A percentile compares a stretch with the other conserved stretches of the same genome.
phyloP scores from a whole-genome alignment of 2,329 filamentous ascomycete genomes.

The Colletotrichum acutatum region DNA sequence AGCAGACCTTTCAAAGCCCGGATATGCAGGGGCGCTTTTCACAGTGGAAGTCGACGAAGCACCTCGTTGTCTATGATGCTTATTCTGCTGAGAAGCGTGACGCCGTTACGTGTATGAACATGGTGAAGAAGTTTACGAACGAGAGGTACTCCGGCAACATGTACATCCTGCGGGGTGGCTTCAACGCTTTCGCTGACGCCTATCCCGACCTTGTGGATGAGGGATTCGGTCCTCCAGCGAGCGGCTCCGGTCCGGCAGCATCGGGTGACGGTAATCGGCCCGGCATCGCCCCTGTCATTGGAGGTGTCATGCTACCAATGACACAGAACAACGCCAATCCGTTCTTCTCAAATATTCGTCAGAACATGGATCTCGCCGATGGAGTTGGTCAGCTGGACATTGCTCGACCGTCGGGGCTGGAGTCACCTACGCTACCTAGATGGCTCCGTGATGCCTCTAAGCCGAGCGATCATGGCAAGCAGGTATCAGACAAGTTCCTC shows the following conservation, averaged over 20 bases:
- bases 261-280: slow-evolving; percentile 54
- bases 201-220: slow-evolving; percentile 74
- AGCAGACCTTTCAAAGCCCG: slow-evolving; percentile 84
- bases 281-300: slow-evolving; percentile 79
- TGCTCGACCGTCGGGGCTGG: slow-evolving; percentile 56
- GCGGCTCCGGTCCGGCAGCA: slow-evolving; percentile 54
- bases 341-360: slow-evolving; percentile 95
- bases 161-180: slow-evolving; percentile 85
- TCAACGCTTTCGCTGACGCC: slow-evolving; percentile 75
- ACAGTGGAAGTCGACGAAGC: slow-evolving; percentile 77
- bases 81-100: slow-evolving; percentile 83
- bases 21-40: slow-evolving; percentile 78
- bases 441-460: slow-evolving; percentile 82
- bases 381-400: slow-evolving; percentile 87
- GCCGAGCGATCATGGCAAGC: slow-evolving; percentile 77
- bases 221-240: slow-evolving; percentile 47
- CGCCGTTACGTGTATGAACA: slow-evolving; percentile 82
- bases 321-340: slow-evolving; percentile 79
- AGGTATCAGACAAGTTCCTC: slow-evolving; percentile 85
- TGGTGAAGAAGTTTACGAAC: slow-evolving; percentile 89
- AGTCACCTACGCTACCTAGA: slow-evolving; percentile 68
- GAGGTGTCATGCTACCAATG: slow-evolving; percentile 84
- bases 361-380: slow-evolving; percentile 94
- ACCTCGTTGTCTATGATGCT: slow-evolving; percentile 89
- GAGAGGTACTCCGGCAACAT: slow-evolving; percentile 83